phyloP scores from a whole-genome alignment of 148 eudicot genomes.

The Tetragonia tetragonoides region DNA sequence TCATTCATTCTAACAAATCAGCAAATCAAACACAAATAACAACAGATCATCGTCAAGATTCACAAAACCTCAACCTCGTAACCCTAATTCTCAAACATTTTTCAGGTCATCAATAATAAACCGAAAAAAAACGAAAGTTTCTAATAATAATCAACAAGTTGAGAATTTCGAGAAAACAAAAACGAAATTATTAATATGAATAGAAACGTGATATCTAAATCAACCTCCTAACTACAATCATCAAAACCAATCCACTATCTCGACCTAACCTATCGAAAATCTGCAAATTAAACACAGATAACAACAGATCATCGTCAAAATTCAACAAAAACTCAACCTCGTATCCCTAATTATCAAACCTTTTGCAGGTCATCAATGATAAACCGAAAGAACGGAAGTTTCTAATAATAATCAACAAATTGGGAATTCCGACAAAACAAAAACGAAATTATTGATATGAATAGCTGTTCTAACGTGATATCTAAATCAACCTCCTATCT shows the following conservation, averaged over 20 bases:
- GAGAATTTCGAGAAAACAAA: background rate
- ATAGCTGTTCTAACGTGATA: slow-evolving; percentile 82
- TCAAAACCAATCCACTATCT: background rate
- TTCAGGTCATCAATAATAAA: too few relatives aligned
- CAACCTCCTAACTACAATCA: too few relatives aligned
- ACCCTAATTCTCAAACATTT: background rate
- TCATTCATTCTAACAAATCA: slow-evolving; percentile 4
- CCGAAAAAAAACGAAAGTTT: too few relatives aligned
- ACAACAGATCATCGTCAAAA: background rate
- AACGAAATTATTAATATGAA: too few relatives aligned
- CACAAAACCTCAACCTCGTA: background rate
- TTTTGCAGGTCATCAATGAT: background rate
- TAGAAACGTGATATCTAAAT: too few relatives aligned
- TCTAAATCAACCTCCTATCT: background rate
- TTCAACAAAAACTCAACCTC: background rate
- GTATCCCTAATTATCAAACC: background rate
- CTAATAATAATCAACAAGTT: too few relatives aligned
- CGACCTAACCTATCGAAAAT: slow-evolving; percentile 5
- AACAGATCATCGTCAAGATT: background rate
- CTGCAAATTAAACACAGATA: slow-evolving; percentile 8
- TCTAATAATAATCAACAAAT: too few relatives aligned
- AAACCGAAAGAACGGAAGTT: too few relatives aligned
- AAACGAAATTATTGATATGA: too few relatives aligned
- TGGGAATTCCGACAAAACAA: too few relatives aligned
- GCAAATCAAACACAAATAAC: background rate